Percentiles rank a stretch among this genome's conserved stretches.
phyloP scores from a whole-genome alignment of 495 filamentous ascomycete species.

The Saxispiralis lemnorum region DNA sequence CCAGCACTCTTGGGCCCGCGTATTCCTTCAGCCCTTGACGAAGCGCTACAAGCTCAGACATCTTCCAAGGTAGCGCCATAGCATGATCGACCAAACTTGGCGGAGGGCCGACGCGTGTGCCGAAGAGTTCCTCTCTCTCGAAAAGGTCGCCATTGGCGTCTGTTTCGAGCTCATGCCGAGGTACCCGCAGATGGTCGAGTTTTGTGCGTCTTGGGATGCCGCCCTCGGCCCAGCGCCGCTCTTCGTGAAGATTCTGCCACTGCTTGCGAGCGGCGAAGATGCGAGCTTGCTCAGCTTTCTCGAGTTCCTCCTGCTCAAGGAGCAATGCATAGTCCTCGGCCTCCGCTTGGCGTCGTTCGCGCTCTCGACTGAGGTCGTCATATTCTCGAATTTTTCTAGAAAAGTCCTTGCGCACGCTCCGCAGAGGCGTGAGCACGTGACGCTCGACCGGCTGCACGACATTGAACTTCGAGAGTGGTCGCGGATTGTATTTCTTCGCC shows the following conservation, averaged over 20 bases:
- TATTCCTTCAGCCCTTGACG: conserved; percentile 15
- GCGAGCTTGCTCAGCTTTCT: background rate
- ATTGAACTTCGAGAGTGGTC: background rate
- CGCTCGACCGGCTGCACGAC: conserved; percentile 11
- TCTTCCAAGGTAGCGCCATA: conserved; percentile 8
- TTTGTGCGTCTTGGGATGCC: background rate
- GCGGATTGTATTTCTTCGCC: background rate
- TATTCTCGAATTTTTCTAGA: background rate
- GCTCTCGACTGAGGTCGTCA: background rate
- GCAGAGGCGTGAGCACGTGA: conserved; percentile 5
- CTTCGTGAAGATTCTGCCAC: conserved; percentile 10
- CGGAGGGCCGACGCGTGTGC: conserved; percentile 9
- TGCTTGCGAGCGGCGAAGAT: background rate
- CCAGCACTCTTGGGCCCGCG: conserved; percentile 15
- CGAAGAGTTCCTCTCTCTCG: conserved; percentile 18
- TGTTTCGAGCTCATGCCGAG: background rate
- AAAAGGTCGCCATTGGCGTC: conserved; percentile 14
- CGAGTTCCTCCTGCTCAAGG: conserved; percentile 2
- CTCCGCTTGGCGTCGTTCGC: background rate
- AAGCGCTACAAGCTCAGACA: conserved; percentile 12
- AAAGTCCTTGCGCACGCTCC: conserved; percentile 4
- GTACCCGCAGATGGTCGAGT: conserved; percentile 1
- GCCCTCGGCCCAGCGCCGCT: conserved; percentile 9
- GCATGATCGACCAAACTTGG: conserved; percentile 4
- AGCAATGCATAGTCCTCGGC: background rate